These are phyloP conservation scores for Asterophora lycoperdoides DNA, from an alignment of 768 basidiomycete genomes.

Conservation along the genomic window DNA sequence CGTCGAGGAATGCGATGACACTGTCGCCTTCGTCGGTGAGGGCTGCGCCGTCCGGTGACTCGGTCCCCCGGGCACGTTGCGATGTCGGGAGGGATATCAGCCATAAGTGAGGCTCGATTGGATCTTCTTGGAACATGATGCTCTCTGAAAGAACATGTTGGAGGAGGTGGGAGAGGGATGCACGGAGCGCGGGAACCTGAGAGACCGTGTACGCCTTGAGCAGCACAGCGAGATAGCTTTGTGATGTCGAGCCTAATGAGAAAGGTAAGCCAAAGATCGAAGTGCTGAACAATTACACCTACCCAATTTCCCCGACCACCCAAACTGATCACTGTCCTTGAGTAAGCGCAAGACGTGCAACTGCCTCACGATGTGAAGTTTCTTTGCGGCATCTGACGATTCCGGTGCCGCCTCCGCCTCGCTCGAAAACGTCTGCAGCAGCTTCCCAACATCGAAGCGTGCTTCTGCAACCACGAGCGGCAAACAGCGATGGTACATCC, in stretches of 20 bases:
- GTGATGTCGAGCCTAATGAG: slow-evolving; percentile 36
- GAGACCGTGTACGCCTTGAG: slow-evolving; percentile 57
- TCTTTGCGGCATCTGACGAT: slow-evolving; percentile 25
- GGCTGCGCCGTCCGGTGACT: slow-evolving; percentile 48
- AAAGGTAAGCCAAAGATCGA: background rate
- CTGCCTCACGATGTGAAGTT: slow-evolving; percentile 51
- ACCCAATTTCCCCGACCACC: slow-evolving; percentile 75
- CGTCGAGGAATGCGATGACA: slow-evolving; percentile 73
- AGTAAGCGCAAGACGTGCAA: slow-evolving; percentile 75
- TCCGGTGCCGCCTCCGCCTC: slow-evolving; percentile 17
- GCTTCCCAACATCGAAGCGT: slow-evolving; percentile 82
- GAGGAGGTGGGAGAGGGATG: slow-evolving; percentile 49
- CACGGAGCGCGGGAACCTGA: slow-evolving; percentile 45
- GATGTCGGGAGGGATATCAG: slow-evolving; percentile 56
- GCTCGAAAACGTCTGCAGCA: slow-evolving; percentile 47
- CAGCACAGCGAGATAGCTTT: slow-evolving; percentile 70
- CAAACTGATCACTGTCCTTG: slow-evolving; percentile 74
- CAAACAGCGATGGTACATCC: slow-evolving; percentile 79
- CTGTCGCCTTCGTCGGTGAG: slow-evolving; percentile 54
- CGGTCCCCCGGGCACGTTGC: slow-evolving; percentile 29
- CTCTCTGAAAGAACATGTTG: slow-evolving; percentile 62
- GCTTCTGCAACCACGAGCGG: slow-evolving; percentile 73
- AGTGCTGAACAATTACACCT: slow-evolving; percentile 15
- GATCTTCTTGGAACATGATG: slow-evolving; percentile 77
- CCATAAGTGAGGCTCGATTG: slow-evolving; percentile 72